Evolutionary conservation across 768 basidiomycete species (phyloP).

Genomic region (Tricholomella constricta): DNA sequence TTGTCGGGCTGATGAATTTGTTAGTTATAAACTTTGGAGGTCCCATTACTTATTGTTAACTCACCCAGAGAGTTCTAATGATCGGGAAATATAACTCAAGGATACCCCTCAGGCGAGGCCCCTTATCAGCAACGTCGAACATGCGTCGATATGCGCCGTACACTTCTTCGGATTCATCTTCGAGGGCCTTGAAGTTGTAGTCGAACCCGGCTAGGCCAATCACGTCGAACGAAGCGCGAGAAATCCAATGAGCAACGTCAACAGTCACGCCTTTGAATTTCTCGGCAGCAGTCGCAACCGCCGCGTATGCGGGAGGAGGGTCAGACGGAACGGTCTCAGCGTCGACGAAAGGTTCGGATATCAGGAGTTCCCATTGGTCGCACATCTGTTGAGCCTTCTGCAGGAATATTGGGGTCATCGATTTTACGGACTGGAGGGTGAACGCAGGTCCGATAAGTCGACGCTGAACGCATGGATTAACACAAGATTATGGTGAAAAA

Average conservation of each 20-base stretch:
- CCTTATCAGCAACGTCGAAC: conserved; percentile 51
- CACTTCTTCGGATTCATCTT: conserved; percentile 49
- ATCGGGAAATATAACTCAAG: conserved; percentile 50
- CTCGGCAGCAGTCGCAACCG: conserved; percentile 10
- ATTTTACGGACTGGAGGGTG: conserved; percentile 43
- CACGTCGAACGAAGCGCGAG: conserved; percentile 62
- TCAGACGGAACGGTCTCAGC: conserved; percentile 1
- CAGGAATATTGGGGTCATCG: conserved; percentile 49
- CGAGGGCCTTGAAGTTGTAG: conserved; percentile 51
- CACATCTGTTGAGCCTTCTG: conserved; percentile 53
- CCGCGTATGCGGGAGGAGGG: conserved; percentile 12
- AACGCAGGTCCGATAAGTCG: conserved; percentile 55
- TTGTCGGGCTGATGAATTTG: conserved; percentile 39
- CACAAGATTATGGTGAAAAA: neutral
- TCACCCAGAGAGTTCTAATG: conserved; percentile 45
- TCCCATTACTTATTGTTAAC: conserved; percentile 14
- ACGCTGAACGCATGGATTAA: conserved; percentile 26
- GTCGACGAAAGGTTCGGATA: conserved; percentile 17
- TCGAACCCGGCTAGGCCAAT: conserved; percentile 62
- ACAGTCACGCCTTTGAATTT: conserved; percentile 27
- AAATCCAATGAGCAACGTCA: conserved; percentile 60
- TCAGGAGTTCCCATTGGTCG: conserved; percentile 42
- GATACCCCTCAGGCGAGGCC: conserved; percentile 39
- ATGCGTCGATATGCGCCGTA: conserved; percentile 52
- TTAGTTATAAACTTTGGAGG: neutral